A percentile compares a stretch with the other conserved stretches of the same genome.
Conservation (phyloP, 2,329 filamentous ascomycete species). For the Arthrobotrys iridis region DNA sequence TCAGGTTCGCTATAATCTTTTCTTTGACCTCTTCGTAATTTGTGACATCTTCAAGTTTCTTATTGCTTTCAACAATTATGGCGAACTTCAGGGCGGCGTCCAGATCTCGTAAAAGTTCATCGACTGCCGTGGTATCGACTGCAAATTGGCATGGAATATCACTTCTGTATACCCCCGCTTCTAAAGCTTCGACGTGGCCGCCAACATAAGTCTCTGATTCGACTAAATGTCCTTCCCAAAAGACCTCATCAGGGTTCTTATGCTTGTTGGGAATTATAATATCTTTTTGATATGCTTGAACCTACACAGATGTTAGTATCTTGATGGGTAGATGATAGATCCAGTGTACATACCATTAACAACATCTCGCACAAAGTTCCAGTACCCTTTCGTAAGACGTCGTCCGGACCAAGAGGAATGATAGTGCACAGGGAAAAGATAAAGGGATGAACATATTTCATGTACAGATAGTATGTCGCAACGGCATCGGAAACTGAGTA, state of each 20-base stretch:
- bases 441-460: constrained; percentile 99
- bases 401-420: constrained; percentile 89
- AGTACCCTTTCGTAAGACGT: constrained; percentile 92
- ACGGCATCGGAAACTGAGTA: constrained; percentile 99
- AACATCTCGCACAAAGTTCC: constrained; percentile 99
- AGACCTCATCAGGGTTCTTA: constrained; percentile 85
- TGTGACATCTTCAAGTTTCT: constrained; percentile 78
- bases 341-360: constrained; percentile 73
- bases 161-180: constrained; percentile 93
- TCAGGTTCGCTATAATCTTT: constrained; percentile 78
- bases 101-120: constrained; percentile 85
- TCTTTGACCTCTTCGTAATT: constrained; percentile 86
- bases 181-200: constrained; percentile 98
- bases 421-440: constrained; percentile 99
- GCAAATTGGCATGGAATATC: constrained; percentile 96
- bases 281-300: constrained; percentile 90
- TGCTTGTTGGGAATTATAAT: constrained; percentile 98
- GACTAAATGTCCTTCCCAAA: constrained; percentile 95
- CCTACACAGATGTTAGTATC: constrained; percentile 50
- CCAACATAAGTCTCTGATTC: constrained; percentile 98
- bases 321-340: constrained; percentile 2
- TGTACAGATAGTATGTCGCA: constrained; percentile 98
- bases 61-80: constrained; percentile 83
- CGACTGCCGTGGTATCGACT: constrained; percentile 86
- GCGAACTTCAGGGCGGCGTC: constrained; percentile 91